Percentiles rank a stretch among this genome's conserved stretches.
These are phyloP conservation scores for Penicillium sp. DNA, from an alignment of 2,329 filamentous ascomycete species.

Conservation along the genomic window DNA sequence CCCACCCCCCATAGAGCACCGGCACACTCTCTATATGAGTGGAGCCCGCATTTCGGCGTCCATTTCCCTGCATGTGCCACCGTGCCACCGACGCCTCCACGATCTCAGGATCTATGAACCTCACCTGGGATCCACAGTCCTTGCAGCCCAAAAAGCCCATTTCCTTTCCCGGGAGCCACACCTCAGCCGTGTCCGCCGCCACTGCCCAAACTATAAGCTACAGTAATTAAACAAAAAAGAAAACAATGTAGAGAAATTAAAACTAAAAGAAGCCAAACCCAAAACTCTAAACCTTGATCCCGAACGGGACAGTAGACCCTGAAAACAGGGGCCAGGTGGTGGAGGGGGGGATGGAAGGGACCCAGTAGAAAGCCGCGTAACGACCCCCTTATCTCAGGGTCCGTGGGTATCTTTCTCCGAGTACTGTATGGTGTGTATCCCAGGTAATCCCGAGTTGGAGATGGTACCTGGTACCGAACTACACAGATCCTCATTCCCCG, in stretches of 20 bases:
- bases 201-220: background rate
- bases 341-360: conserved; percentile 2
- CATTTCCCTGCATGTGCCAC: conserved; percentile 18
- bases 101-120: conserved; percentile 13
- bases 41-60: conserved; percentile 10
- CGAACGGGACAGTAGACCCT: conserved; percentile 15
- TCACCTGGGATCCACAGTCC: conserved; percentile 9
- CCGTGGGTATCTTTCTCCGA: conserved; percentile 9
- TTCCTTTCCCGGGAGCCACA: conserved; percentile 2
- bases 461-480: background rate
- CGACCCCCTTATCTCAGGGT: conserved; percentile 18
- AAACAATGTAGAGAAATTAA: background rate
- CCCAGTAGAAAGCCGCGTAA: background rate
- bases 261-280: conserved; percentile 1
- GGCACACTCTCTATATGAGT: background rate
- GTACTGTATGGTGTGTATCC: background rate
- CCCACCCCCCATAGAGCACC: background rate
- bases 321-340: conserved; percentile 12
- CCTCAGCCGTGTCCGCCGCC: conserved; percentile 15
- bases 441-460: background rate
- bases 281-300: conserved; percentile 17
- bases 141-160: conserved; percentile 5
- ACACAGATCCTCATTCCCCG: background rate
- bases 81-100: conserved; percentile 14
- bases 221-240: background rate